Evolutionary conservation across 2,329 filamentous ascomycete genomes (phyloP), one percentile per base, ranked within the genome.

Genomic region (Elsinoe perseae): DNA sequence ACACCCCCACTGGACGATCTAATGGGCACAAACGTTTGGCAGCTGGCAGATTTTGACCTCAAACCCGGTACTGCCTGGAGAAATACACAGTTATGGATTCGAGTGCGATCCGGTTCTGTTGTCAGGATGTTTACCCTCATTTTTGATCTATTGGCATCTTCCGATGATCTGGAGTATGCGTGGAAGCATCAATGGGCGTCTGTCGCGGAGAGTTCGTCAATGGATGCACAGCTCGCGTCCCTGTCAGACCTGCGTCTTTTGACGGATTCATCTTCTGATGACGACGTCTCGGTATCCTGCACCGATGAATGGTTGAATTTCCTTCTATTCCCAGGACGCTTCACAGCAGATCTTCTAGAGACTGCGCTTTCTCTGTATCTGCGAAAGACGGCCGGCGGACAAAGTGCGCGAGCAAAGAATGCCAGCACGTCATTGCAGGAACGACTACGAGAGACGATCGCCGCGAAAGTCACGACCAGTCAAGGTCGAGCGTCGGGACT

Each of bases 271-370:
- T 46, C 42, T 4, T 23, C 28, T 10, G 63, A 64, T 20, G 67
- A 68, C 12, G 63, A 68, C 27, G 58, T 59, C n/a, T 62, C 64
- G 2, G 48, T 60, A 7, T 64, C 64, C 16, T 62, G 65, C 1
- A 67, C 69, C 76, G 89, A 95, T 64, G 87, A 87, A 68, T 98
- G 93, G 93, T 74, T 96, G 7, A 78, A 86, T 25, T 86, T 87
- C 61, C 82, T 98, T 57, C 80, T 97, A 64, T 84, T 82, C 58
- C 92, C 93, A 1, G 89, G 89, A 14, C 83, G 86, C 55, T 97
- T 95, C 66, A 86, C 87, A 0, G 79, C 78, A 30, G 78, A 87
- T 6, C 91, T 89, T 0, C 76, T 98, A 12, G 89, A 95, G 68
- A 89, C 89, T 14, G 88, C 91, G 1, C 74, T 97, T 30, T 77